Base-by-base conservation (phyloP, 75 land plant genomes). In the Sequoiadendron giganteum region DNA sequence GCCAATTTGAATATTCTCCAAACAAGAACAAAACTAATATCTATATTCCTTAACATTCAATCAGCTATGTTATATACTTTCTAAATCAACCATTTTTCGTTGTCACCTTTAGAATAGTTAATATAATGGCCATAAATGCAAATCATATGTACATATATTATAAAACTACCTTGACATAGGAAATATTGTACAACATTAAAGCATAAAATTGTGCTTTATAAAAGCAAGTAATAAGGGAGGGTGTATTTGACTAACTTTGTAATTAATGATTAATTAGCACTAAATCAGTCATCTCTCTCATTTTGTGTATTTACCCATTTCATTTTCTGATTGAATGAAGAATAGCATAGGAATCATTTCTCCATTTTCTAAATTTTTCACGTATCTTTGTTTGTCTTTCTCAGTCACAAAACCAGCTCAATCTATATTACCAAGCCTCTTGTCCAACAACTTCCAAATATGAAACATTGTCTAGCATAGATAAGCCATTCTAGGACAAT, bases 1-100 rank as follows among this genome's bases (percentile, higher is more conserved):
- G 30, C 32, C 48, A 82, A 82, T 49, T 47, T 82, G 48, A 82
- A 82, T 82, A 82, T 82, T 49, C 52, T 45, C 47, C 30, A 82
- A 10, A 10, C 32, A 42, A 82, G 32, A 82, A 45, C 15, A 47
- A 47, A 32, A 47, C 48, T 11, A 47, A n/a, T 25, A 47, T 82
- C 54, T 47, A 10, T 32, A n/a, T 47, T 82, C 49, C 84, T 82
- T 38, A 73, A 73, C 36, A 73, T 73, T 73, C 32, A n/a, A 30
- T 73, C 38, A 73, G 13, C 25, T 73, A 11, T 32, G 76, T 73
- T 68, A 73, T 32, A 32, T 32, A 73, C 10, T 30, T 73, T 2
- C 38, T 11, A 75, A 75, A 75, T 30, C 39, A 75, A 10, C 38
- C 38, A 75, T 30, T 34, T 75, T 75, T 75, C 1, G 34, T 34